phyloP scores from a whole-genome alignment of 139 green algal genomes.

The Edaphochlamys debaryana region DNA sequence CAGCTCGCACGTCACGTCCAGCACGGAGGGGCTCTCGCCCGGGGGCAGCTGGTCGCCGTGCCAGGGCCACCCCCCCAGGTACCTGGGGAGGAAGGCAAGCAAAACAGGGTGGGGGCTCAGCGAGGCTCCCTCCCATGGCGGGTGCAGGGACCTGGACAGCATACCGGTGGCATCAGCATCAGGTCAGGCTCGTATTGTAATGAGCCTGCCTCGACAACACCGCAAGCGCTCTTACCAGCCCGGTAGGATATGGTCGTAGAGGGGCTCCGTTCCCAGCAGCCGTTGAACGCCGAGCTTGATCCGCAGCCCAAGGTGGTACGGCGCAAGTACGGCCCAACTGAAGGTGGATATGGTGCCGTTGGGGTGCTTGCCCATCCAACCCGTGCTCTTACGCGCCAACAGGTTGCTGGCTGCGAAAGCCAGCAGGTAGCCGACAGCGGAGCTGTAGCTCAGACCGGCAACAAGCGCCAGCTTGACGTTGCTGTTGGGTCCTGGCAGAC shows the following conservation, averaged over 20 bases:
- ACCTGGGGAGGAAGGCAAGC: constrained; percentile 23
- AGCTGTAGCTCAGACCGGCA: neutral
- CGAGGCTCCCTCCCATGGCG: no score
- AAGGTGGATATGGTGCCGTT: constrained; percentile 47
- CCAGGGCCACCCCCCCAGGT: constrained; percentile 49
- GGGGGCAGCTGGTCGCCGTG: constrained; percentile 51
- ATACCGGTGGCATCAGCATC: no score
- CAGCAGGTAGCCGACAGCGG: constrained; percentile 11
- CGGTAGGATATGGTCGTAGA: constrained; percentile 52
- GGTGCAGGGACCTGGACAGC: neutral
- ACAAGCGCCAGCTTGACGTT: neutral
- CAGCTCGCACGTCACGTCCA: constrained; percentile 81
- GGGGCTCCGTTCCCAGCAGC: constrained; percentile 48
- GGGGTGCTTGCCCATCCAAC: constrained; percentile 62
- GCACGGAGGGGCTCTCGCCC: constrained; percentile 50
- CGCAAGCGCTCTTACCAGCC: no score
- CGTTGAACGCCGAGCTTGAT: constrained; percentile 64
- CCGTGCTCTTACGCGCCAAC: constrained; percentile 50
- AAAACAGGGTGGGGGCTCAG: neutral
- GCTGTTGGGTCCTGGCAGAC: neutral
- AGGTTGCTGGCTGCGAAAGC: constrained; percentile 47
- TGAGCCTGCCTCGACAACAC: no score
- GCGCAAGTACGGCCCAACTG: constrained; percentile 52
- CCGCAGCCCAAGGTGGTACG: constrained; percentile 68
- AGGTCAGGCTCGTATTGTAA: no score